A percentile compares a stretch with the other conserved stretches of the same genome.
Evolutionary conservation across 2,329 filamentous ascomycete genomes (phyloP).

Genomic region (Geosmithia morbida): DNA sequence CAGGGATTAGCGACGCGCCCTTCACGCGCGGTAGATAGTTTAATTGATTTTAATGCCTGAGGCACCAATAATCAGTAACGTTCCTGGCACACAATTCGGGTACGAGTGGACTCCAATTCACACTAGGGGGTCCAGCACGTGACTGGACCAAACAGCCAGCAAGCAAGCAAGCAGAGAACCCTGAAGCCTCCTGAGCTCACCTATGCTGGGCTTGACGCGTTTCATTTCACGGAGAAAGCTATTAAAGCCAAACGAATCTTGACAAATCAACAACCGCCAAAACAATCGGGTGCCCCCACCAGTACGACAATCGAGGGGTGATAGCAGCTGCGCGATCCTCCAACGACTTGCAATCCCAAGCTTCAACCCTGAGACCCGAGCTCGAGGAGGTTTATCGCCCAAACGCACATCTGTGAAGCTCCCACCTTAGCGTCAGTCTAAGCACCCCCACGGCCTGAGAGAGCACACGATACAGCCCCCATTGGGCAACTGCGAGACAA

Average conservation of each 20-base stretch:
- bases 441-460: background rate
- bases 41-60: constrained; percentile 19
- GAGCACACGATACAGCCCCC: background rate
- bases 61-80: constrained; percentile 2
- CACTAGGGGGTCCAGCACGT: background rate
- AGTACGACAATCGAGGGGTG: background rate
- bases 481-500: background rate
- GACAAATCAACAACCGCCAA: background rate
- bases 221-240: background rate
- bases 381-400: background rate
- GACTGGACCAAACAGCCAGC: background rate
- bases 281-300: background rate
- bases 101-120: too few relatives aligned
- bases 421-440: background rate
- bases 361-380: background rate
- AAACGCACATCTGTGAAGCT: background rate
- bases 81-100: background rate
- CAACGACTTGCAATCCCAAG: background rate
- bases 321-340: background rate
- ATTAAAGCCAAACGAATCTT: background rate
- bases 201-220: background rate
- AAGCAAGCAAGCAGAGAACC: too few relatives aligned
- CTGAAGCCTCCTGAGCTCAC: background rate
- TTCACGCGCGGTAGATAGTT: constrained; percentile 19
- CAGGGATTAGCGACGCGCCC: constrained; percentile 17